Base-by-base conservation (phyloP, 2,329 filamentous ascomycete genomes). In the Westerdykella aurantiaca region DNA sequence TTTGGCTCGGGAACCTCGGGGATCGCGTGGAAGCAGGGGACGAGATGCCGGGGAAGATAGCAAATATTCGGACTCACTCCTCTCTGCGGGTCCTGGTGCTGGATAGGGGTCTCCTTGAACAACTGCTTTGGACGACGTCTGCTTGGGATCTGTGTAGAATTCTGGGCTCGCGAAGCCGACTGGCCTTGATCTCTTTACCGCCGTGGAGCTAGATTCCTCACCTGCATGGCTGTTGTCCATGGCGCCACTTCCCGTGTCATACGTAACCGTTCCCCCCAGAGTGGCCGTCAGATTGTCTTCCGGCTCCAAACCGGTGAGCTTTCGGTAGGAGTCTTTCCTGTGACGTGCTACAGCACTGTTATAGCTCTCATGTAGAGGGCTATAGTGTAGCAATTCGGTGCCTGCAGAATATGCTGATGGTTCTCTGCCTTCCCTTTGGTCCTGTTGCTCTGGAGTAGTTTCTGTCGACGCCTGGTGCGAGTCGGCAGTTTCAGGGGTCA, bases 201-300 rank as follows among this genome's bases (percentile, higher is more conserved):
- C 34, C 50, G 31, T 57, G 21, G 55, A 60, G 43, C 45, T 57
- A 29, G 51, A 49, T 11, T 38, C 44, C 4, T 48, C 48, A 33
- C 59, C 62, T 10, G 61, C 61, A 29, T 64, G 67, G 44, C 64
- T 69, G 6, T 51, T 63, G 37, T 67, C 57, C 34, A 66, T 66
- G 13, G 66, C 42, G 45, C 67, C 70, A 44, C 68, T 70, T 12
- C 65, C 67, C 23, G 58, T 61, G 38, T 67, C 58, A 7, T 60
- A 54, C 55, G 65, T 64, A 4, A 60, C 58, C 14, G 58, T 68
- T 9, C 63, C 66, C 40, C 46, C 53, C 18, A 63, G 63, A 4
- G 63, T 67, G 4, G 63, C 65, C 31, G 66, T 69, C 4, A 69
- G 40, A 34, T 69, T 69, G 5, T 51, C 61, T 40, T 60, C 65